A percentile compares a stretch with the other conserved stretches of the same genome.
phyloP scores from a whole-genome alignment of 768 basidiomycete genomes.

The Russula sp. region DNA sequence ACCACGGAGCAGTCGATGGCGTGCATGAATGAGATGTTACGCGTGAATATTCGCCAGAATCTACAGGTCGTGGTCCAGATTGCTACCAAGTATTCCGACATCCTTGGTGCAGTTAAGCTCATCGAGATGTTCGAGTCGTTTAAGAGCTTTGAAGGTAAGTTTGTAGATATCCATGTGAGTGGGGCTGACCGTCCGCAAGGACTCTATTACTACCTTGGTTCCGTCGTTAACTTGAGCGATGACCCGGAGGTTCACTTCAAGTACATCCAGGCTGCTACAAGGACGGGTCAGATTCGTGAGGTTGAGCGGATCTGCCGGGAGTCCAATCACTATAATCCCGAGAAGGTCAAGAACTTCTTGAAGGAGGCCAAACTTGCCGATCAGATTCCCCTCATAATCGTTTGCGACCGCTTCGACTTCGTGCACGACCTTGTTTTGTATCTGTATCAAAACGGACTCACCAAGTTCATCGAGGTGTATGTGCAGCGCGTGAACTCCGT shows the following conservation, averaged over 20 bases:
- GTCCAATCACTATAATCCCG: slow-evolving; percentile 95
- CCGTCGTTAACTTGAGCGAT: slow-evolving; percentile 93
- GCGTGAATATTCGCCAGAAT: slow-evolving; percentile 96
- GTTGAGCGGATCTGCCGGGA: slow-evolving; percentile 98
- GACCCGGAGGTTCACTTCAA: slow-evolving; percentile 99
- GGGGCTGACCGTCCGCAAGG: slow-evolving; percentile 42
- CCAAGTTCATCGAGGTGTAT: slow-evolving; percentile 99
- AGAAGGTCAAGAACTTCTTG: slow-evolving; percentile 99
- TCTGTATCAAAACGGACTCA: slow-evolving; percentile 95
- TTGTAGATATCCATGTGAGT: background rate
- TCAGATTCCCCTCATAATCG: slow-evolving; percentile 97
- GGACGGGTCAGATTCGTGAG: slow-evolving; percentile 97
- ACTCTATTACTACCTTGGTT: slow-evolving; percentile 98
- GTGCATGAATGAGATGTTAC: slow-evolving; percentile 95
- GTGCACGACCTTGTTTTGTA: slow-evolving; percentile 98
- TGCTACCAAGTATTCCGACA: slow-evolving; percentile 97
- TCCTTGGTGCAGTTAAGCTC: slow-evolving; percentile 93
- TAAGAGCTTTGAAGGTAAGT: slow-evolving; percentile 91
- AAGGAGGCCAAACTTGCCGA: slow-evolving; percentile 97
- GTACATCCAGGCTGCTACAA: slow-evolving; percentile 97
- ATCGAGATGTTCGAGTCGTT: slow-evolving; percentile 98
- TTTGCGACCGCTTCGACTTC: slow-evolving; percentile 99
- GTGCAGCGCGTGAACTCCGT: slow-evolving; percentile 98
- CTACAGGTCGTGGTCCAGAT: slow-evolving; percentile 95
- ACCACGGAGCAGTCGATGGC: slow-evolving; percentile 97